phyloP scores from a whole-genome alignment of 2,329 filamentous ascomycete genomes.

The Sporothrix schenckii region DNA sequence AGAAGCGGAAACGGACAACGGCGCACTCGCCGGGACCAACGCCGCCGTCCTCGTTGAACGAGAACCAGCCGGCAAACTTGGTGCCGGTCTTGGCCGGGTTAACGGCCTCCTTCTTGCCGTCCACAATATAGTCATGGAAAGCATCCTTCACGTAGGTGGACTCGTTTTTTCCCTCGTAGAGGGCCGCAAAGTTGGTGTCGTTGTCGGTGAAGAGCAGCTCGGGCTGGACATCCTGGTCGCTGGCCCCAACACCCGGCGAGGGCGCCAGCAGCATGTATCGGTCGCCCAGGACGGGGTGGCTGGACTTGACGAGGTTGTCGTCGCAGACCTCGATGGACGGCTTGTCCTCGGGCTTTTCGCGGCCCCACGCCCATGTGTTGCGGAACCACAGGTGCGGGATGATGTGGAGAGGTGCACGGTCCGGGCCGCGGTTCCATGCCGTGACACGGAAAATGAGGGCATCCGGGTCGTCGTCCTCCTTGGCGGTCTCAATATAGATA shows the following conservation, averaged over 20 bases:
- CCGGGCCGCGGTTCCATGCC: conserved; percentile 91
- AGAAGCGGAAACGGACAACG: conserved; percentile 89
- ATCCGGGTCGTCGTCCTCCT: conserved; percentile 88
- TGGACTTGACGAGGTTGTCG: conserved; percentile 72
- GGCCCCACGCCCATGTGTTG: conserved; percentile 96
- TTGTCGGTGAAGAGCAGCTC: conserved; percentile 92
- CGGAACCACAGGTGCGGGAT: conserved; percentile 95
- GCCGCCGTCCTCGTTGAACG: conserved; percentile 86
- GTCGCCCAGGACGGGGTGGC: conserved; percentile 78
- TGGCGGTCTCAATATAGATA: conserved; percentile 94
- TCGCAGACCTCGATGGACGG: conserved; percentile 71
- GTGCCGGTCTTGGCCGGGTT: conserved; percentile 82
- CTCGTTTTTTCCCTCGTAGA: conserved; percentile 79
- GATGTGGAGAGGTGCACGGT: conserved; percentile 89
- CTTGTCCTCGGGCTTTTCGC: conserved; percentile 74
- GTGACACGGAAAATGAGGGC: conserved; percentile 93
- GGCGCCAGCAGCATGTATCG: conserved; percentile 84
- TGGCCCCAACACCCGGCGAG: conserved; percentile 79
- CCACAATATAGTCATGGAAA: conserved; percentile 85
- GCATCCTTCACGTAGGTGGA: conserved; percentile 91
- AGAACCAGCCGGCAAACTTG: conserved; percentile 88
- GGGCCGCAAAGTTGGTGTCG: conserved; percentile 79
- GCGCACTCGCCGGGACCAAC: conserved; percentile 90
- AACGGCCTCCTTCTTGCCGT: conserved; percentile 75
- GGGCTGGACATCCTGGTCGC: conserved; percentile 81